Conservation (phyloP, 805 yeast genomes). For the Wickerhamomyces chambardii region DNA sequence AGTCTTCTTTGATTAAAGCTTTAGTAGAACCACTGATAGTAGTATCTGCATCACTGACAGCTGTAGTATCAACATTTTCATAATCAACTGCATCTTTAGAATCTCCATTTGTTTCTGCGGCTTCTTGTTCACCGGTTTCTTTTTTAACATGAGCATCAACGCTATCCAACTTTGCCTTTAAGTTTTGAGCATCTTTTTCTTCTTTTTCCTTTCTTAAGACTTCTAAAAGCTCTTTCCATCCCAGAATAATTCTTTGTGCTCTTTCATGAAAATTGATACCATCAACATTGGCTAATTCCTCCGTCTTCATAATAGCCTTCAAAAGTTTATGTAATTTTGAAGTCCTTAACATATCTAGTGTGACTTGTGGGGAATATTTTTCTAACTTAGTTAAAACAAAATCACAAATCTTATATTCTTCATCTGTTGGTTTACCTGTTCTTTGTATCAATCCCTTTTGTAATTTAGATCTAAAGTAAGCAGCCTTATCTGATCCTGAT, state of each 20-base stretch:
- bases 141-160: no score
- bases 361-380: constrained; percentile 27
- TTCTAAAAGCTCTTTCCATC: constrained; percentile 32
- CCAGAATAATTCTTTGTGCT: constrained; percentile 27
- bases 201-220: constrained; percentile 25
- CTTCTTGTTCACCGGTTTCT: no score
- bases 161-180: constrained; percentile 2
- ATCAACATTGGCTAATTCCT: constrained; percentile 29
- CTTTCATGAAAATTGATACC: constrained; percentile 37
- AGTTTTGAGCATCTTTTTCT: constrained; percentile 1
- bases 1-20: not conserved
- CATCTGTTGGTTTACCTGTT: constrained; percentile 29
- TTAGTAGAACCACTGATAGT: not conserved
- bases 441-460: constrained; percentile 41
- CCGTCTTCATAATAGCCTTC: constrained; percentile 34
- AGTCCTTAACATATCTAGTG: constrained; percentile 26
- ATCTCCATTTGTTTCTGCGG: no score
- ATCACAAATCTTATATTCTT: constrained; percentile 32
- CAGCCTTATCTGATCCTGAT: not conserved
- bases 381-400: constrained; percentile 30
- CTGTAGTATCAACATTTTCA: not conserved
- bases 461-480: constrained; percentile 32
- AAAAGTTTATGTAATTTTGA: constrained; percentile 46
- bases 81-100: no score
- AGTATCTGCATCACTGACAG: not conserved